These are phyloP conservation scores for Pleurotus tuoliensis DNA, from an alignment of 768 basidiomycete genomes.

Conservation along the genomic window DNA sequence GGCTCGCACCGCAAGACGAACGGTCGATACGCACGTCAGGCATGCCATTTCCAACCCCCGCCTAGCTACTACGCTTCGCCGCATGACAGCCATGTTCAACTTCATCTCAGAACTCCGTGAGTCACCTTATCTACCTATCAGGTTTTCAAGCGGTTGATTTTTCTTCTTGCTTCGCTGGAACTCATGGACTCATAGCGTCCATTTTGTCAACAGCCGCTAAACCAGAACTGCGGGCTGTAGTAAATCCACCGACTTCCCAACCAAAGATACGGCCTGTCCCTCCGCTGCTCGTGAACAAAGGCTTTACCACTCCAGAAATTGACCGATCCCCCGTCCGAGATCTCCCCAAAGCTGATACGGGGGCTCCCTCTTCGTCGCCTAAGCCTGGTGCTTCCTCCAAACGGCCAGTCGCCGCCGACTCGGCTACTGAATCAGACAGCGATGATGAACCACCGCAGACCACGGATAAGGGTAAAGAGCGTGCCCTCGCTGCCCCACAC, in stretches of 20 bases:
- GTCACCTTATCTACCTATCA: conserved; percentile 22
- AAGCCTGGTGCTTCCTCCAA: background rate
- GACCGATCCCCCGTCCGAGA: background rate
- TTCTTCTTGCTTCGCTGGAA: background rate
- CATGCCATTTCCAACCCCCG: conserved; percentile 69
- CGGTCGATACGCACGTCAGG: conserved; percentile 66
- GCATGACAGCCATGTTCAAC: conserved; percentile 71
- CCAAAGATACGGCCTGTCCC: conserved; percentile 11
- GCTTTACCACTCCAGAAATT: background rate
- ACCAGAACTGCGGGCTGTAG: conserved; percentile 32
- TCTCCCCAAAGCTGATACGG: background rate
- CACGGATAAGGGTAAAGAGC: conserved; percentile 16
- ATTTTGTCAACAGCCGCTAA: conserved; percentile 42
- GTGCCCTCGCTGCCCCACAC: conserved; percentile 13
- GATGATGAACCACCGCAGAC: conserved; percentile 21
- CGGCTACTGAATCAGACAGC: conserved; percentile 45
- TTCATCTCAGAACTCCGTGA: conserved; percentile 62
- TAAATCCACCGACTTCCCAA: conserved; percentile 10
- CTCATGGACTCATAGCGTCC: conserved; percentile 37
- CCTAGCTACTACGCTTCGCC: conserved; percentile 59
- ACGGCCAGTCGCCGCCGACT: conserved; percentile 25
- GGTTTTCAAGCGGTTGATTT: background rate
- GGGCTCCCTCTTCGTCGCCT: background rate
- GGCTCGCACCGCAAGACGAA: conserved; percentile 65
- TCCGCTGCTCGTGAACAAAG: conserved; percentile 10